Base-by-base conservation (phyloP, 169 alveolate genomes). In the Nephromyces sp. region DNA sequence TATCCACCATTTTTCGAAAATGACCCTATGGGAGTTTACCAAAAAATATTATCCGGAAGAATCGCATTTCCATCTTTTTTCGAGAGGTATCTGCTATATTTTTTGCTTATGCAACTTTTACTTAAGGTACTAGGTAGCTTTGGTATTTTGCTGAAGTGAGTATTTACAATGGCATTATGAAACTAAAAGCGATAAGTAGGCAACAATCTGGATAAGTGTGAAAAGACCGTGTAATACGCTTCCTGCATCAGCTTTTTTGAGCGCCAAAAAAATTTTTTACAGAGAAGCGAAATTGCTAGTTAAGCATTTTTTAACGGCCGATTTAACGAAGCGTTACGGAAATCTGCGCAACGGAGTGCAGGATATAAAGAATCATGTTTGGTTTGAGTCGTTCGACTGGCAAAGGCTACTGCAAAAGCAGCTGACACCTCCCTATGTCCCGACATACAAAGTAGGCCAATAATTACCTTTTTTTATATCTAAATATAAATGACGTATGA, bases 1-100 rank as follows among this genome's bases (percentile, higher is more conserved):
- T 93, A 93, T 76, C 98, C 98, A 32, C 99, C 99, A 28, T 96
- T 94, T 90, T 90, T 92, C 78, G 98, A 94, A 77, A 98, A 95
- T 78, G 98, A 95, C 75, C 98, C 98, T 6, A 89, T 95, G 91
- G 91, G 93, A 52, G 93, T 96, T 57, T 96, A 96, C 84, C 94
- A 95, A 80, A 95, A 94, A 78, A 94, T 94, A 22, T 85, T 95
- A 30, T 95, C 93, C 61, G 97, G 98, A 3, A 93, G 93, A 61
- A 91, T 94, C 34, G 89, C 87, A 68, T 96, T 95, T 79, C 76
- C 84, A 22, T 66, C 66, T 64, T 77, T 70, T 22, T 70, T 77
- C 22, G 83, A 77, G 57, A 43, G 57, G 15, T 43, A n/a, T 43
- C 57, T 43, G 15, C n/a, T 43, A 15, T 15, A 43, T 43, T 43